Evolutionary conservation across 805 yeast species (phyloP).

Genomic region (Komagataella populi): DNA sequence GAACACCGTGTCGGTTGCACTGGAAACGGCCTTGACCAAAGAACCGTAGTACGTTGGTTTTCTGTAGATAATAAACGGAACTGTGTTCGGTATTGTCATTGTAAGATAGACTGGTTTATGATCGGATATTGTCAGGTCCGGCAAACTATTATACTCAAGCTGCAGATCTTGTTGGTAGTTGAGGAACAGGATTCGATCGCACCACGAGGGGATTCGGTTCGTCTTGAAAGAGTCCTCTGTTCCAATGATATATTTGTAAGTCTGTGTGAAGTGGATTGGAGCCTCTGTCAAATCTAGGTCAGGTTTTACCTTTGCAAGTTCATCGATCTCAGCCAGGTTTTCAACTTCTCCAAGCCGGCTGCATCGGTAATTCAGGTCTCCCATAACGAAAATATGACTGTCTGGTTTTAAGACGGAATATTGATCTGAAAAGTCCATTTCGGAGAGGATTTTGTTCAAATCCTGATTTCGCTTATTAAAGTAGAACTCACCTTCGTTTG

Average conservation of each 20-base stretch:
- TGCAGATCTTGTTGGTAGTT: slow-evolving; percentile 19
- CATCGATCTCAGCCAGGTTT: slow-evolving; percentile 25
- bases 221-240: slow-evolving; percentile 27
- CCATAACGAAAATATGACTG: slow-evolving; percentile 58
- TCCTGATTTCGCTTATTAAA: slow-evolving; percentile 38
- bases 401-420: slow-evolving; percentile 35
- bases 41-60: neutral
- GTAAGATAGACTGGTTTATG: slow-evolving; percentile 65
- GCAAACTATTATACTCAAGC: slow-evolving; percentile 33
- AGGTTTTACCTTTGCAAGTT: slow-evolving; percentile 27
- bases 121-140: slow-evolving; percentile 45
- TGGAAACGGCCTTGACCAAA: neutral
- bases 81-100: slow-evolving; percentile 30
- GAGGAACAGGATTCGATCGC: slow-evolving; percentile 67
- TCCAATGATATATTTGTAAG: slow-evolving; percentile 53
- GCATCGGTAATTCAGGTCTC: slow-evolving; percentile 78
- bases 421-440: slow-evolving; percentile 46
- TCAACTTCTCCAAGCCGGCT: slow-evolving; percentile 7
- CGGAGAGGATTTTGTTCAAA: slow-evolving; percentile 31
- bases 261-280: slow-evolving; percentile 56
- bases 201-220: slow-evolving; percentile 76
- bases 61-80: slow-evolving; percentile 18
- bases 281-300: slow-evolving; percentile 48
- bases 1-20: neutral
- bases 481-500: slow-evolving; percentile 53